phyloP scores from a whole-genome alignment of 768 basidiomycete genomes.

The Leucosporidium yakuticum region DNA sequence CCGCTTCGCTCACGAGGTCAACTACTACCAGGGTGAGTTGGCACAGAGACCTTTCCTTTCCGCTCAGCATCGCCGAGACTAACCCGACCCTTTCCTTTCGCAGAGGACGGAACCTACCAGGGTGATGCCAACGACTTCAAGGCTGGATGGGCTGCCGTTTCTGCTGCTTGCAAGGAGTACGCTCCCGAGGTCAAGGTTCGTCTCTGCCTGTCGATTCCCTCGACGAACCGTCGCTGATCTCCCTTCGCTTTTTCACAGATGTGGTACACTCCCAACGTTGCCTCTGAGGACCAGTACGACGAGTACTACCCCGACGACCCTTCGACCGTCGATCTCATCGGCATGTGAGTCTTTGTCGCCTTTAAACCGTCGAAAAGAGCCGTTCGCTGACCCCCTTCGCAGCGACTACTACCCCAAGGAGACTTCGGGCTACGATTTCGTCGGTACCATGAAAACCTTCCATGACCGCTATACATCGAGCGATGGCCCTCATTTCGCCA shows the following conservation, averaged over 20 bases:
- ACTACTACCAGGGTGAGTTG: constrained; percentile 22
- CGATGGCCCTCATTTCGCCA: constrained; percentile 32
- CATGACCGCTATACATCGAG: constrained; percentile 34
- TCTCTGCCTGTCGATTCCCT: constrained; percentile 5
- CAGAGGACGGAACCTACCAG: constrained; percentile 35
- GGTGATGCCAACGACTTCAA: constrained; percentile 37
- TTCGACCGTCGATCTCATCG: constrained; percentile 35
- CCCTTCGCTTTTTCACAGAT: not conserved
- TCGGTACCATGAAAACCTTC: constrained; percentile 32
- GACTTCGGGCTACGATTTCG: constrained; percentile 15
- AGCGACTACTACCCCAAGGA: constrained; percentile 36
- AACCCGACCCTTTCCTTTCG: no score
- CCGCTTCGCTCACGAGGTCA: constrained; percentile 39
- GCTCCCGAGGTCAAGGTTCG: constrained; percentile 39
- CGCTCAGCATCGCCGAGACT: no score
- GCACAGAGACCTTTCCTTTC: no score
- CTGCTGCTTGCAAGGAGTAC: constrained; percentile 28
- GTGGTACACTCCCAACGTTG: constrained; percentile 24
- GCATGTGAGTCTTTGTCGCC: constrained; percentile 2
- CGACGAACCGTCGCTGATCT: not conserved
- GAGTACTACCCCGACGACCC: constrained; percentile 37
- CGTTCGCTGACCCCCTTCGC: not conserved
- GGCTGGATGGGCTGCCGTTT: constrained; percentile 37
- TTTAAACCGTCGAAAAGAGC: not conserved
- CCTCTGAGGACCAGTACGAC: constrained; percentile 25